These are phyloP conservation scores for Eucalyptus pauciflora DNA, from an alignment of 345 rosid species.

Conservation along the genomic window DNA sequence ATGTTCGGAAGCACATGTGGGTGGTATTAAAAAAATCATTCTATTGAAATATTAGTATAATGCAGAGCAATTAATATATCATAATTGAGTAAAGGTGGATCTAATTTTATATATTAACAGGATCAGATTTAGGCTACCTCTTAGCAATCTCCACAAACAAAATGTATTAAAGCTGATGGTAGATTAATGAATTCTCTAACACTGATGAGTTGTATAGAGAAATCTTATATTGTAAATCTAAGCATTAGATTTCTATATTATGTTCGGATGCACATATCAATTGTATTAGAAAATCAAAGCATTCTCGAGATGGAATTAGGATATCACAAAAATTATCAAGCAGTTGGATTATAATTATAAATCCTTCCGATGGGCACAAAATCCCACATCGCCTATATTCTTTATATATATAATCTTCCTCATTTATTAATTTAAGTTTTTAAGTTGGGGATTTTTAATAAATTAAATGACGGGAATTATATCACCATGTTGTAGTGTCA, in stretches of 20 bases:
- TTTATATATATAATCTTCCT: neutral
- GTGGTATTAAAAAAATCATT: no score
- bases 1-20: neutral
- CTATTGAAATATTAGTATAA: no score
- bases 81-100: no score
- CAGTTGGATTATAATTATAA: neutral
- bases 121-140: neutral
- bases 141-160: neutral
- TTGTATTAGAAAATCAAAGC: neutral
- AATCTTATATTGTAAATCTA: neutral
- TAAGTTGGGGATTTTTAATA: neutral
- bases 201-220: neutral
- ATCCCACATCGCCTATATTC: neutral
- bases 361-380: neutral
- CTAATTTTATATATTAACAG: rapidly evolving
- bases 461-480: neutral
- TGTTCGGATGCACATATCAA: rapidly evolving
- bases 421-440: neutral
- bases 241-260: no score
- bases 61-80: no score
- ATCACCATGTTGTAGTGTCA: neutral
- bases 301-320: neutral
- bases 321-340: neutral
- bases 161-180: neutral
- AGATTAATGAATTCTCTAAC: neutral